Conservation (phyloP, 2,329 filamentous ascomycete genomes). For the Drechslerella coelobrocha region DNA sequence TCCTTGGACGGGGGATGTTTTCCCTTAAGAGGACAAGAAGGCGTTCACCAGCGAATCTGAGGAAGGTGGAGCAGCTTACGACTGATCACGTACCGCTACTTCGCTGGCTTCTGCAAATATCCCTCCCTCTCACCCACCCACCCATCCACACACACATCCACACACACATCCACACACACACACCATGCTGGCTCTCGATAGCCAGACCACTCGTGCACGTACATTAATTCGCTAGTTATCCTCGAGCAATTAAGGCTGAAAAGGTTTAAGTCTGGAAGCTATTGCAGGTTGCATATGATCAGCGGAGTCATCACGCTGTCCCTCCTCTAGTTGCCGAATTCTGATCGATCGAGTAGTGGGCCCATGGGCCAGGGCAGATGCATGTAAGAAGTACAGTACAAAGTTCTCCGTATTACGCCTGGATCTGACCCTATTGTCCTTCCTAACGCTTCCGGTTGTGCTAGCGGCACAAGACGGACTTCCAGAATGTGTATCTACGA, state of each 20-base stretch:
- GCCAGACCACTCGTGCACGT: slow-evolving; percentile 3
- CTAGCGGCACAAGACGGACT: too few relatives aligned
- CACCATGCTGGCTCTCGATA: neutral
- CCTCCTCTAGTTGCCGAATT: neutral
- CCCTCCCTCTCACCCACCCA: too few relatives aligned
- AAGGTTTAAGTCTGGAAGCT: slow-evolving; percentile 29
- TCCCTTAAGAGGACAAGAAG: too few relatives aligned
- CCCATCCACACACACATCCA: too few relatives aligned
- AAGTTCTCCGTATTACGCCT: neutral
- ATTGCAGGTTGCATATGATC: slow-evolving; percentile 31
- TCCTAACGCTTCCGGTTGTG: too few relatives aligned
- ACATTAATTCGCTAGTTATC: slow-evolving; percentile 3
- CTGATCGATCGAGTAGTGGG: slow-evolving; percentile 4
- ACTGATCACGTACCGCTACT: too few relatives aligned
- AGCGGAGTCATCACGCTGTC: slow-evolving; percentile 8
- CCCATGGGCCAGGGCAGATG: neutral
- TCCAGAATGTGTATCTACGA: too few relatives aligned
- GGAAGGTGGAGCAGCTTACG: too few relatives aligned
- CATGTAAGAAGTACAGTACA: neutral
- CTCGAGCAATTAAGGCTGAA: slow-evolving; percentile 38
- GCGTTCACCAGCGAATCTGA: too few relatives aligned
- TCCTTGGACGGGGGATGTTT: too few relatives aligned
- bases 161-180: neutral
- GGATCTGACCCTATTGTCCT: too few relatives aligned
- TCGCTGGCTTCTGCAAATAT: too few relatives aligned